Base-by-base conservation (phyloP, 2,329 filamentous ascomycete species). In the Triangularia verruculosa region DNA sequence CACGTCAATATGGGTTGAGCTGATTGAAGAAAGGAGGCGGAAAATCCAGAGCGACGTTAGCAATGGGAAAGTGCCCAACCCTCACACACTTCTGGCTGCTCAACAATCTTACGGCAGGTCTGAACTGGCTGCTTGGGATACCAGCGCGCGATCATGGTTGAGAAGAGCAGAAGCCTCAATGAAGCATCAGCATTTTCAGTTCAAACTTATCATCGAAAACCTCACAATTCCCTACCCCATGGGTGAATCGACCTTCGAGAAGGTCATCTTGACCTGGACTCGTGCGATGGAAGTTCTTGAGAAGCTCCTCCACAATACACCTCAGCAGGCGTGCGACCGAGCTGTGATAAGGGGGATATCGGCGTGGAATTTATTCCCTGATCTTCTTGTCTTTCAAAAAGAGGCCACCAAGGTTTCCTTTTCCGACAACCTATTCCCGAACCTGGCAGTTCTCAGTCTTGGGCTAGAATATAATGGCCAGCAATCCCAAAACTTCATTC, bases 131-230 rank as follows among this genome's bases (percentile, higher is more conserved):
- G 61, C 68, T 3, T 79, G 76, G 77, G 77, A 78, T 67, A 72
- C 74, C 1, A 77, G 76, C 59, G 73, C 74, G 0, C 68, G 77
- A 2, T 64, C 77, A 0, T 79, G 77, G 78, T 65, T 79, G 1
- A 64, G 66, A 2, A 70, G 62, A 1, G 76, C 74, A 5, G 75
- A 77, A 56, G 32, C 61, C 5, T 70, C 66, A 13, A 76, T 66
- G 63, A 24, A 12, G 2, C 22, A 25, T 4, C 56, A 75, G 54
- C 70, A 73, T 15, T 72, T 62, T 7, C 71, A 75, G 53, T 60
- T 75, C 0, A 67, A 61, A 17, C 66, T 75, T 0, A 73, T 76
- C 28, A 47, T 73, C 20, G 64, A 73, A 12, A 74, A 77, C 57
- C 55, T 76, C 1, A 57, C 55, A 17, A 28, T 72, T 2, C 65